Evolutionary conservation across 108 stramenopile species (phyloP).

Genomic region (Nitzschia sp.): DNA sequence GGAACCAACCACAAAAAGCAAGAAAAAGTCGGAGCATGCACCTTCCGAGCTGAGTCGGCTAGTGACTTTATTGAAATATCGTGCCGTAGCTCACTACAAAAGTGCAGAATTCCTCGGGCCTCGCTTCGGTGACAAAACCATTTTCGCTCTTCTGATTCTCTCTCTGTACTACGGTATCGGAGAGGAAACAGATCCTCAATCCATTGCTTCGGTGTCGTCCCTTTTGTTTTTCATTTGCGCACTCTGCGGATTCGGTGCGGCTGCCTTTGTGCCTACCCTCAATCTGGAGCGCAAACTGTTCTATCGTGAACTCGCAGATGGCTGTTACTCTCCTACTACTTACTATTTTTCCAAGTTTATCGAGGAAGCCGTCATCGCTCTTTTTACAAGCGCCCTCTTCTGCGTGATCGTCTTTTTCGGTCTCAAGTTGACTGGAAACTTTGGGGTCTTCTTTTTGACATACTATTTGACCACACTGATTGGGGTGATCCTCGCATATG

Average conservation of each 20-base stretch:
- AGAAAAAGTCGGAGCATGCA: not conserved
- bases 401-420: conserved; percentile 13
- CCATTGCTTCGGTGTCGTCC: conserved; percentile 2
- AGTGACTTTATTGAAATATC: conserved; percentile 13
- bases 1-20: not conserved
- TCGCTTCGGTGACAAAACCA: conserved; percentile 27
- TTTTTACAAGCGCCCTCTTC: not conserved
- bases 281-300: conserved; percentile 16
- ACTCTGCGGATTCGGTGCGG: conserved; percentile 20
- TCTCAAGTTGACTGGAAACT: conserved; percentile 5
- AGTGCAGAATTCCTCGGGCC: conserved; percentile 21
- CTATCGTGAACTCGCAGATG: conserved; percentile 25
- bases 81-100: conserved; percentile 20
- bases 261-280: conserved; percentile 23
- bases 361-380: conserved; percentile 18
- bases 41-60: conserved; percentile 11
- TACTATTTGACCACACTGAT: conserved; percentile 22
- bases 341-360: conserved; percentile 19
- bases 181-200: conserved; percentile 15
- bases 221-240: conserved; percentile 20
- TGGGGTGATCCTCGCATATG: conserved; percentile 26
- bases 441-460: conserved; percentile 4
- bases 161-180: conserved; percentile 28
- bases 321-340: conserved; percentile 24
- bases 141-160: conserved; percentile 18